Percentiles rank a stretch among this genome's conserved stretches.
Evolutionary conservation across 2,329 filamentous ascomycete genomes (phyloP).

Genomic region (Decorospora gaudefroyi): DNA sequence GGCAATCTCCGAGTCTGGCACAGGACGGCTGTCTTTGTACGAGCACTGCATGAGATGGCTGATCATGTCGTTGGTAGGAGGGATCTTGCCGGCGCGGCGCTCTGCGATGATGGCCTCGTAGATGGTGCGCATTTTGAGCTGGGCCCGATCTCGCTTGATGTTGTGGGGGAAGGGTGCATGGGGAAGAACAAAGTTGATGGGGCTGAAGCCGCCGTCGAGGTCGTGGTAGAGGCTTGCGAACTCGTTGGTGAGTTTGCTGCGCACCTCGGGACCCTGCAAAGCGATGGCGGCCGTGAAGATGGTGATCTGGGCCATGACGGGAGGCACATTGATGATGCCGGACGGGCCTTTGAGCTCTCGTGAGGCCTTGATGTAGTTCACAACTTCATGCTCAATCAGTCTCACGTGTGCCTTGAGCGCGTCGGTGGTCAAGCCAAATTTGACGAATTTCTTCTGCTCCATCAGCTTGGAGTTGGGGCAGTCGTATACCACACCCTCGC

Average conservation of each 20-base stretch:
- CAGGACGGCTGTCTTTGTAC: not conserved
- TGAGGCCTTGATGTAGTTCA: constrained; percentile 1
- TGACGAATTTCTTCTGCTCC: constrained; percentile 63
- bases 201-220: constrained; percentile 1
- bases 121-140: constrained; percentile 1
- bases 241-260: constrained; percentile 1
- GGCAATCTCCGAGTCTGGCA: not conserved
- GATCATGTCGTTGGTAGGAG: constrained; percentile 1
- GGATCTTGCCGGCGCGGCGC: not conserved
- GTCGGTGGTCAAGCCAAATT: constrained; percentile 70
- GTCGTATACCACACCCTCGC: constrained; percentile 29
- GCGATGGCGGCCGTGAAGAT: constrained; percentile 3
- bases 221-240: constrained; percentile 1
- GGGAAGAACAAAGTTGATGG: constrained; percentile 2
- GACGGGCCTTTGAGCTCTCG: constrained; percentile 1
- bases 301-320: constrained; percentile 2
- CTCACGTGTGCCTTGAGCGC: constrained; percentile 58
- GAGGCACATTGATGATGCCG: constrained; percentile 1
- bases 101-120: constrained; percentile 1
- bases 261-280: constrained; percentile 1
- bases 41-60: constrained; percentile 2
- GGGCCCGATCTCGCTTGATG: constrained; percentile 3
- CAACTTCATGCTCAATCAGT: not conserved
- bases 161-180: constrained; percentile 1
- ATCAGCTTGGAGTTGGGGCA: constrained; percentile 36